Percentiles rank a stretch among this genome's conserved stretches.
phyloP scores from a whole-genome alignment of 2,329 filamentous ascomycete species.

The Basipetospora sp. region DNA sequence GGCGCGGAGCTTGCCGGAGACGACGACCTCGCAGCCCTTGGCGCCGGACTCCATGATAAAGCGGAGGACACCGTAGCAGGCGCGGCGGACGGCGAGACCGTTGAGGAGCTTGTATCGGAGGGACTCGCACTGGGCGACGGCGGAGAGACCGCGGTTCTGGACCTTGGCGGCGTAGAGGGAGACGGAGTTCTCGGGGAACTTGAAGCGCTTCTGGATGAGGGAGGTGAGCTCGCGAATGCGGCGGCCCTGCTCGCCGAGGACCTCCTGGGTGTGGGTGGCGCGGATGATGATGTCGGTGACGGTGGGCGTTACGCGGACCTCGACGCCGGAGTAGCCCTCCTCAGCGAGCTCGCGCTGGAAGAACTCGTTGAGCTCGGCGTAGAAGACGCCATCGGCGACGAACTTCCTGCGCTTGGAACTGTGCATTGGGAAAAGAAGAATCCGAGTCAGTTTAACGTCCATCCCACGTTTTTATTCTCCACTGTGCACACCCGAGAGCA shows the following conservation, averaged over 20 bases:
- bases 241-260: constrained; percentile 98
- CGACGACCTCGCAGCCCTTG: constrained; percentile 99
- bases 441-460: too few relatives aligned
- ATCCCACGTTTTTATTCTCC: too few relatives aligned
- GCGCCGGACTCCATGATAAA: constrained; percentile 99
- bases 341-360: constrained; percentile 99
- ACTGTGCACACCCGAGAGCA: too few relatives aligned
- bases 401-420: constrained; percentile 91
- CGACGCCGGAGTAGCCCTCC: constrained; percentile 99
- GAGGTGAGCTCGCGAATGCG: constrained; percentile 99
- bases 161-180: constrained; percentile 99
- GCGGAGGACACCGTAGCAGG: constrained; percentile 98
- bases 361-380: constrained; percentile 99
- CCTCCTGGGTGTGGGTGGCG: constrained; percentile 99
- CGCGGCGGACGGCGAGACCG: constrained; percentile 93
- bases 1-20: constrained; percentile 96
- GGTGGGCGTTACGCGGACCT: constrained; percentile 98
- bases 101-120: constrained; percentile 99
- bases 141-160: constrained; percentile 98
- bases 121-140: constrained; percentile 99
- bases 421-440: constrained; percentile 11
- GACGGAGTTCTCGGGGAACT: constrained; percentile 99
- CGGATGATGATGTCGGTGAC: constrained; percentile 99
- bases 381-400: constrained; percentile 98
- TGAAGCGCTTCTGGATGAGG: constrained; percentile 99